Conservation (phyloP, 495 filamentous ascomycete genomes). For the Neurospora discreta region DNA sequence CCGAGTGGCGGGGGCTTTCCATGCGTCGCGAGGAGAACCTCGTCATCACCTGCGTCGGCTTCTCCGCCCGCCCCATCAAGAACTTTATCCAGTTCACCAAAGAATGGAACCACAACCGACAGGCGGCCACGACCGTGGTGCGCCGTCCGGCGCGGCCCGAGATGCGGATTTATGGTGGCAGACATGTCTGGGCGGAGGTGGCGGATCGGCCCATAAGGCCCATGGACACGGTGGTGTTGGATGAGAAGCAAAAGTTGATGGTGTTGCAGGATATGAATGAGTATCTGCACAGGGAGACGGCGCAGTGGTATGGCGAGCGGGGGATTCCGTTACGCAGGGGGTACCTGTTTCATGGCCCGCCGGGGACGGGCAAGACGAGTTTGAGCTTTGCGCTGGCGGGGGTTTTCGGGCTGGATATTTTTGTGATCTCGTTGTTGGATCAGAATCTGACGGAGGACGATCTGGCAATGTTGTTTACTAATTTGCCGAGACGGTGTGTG, state of each 20-base stretch:
- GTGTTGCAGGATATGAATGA: constrained; percentile 78
- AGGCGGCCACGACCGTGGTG: constrained; percentile 26
- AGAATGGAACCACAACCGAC: constrained; percentile 38
- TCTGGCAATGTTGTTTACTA: constrained; percentile 54
- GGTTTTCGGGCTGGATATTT: constrained; percentile 57
- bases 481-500: constrained; percentile 51
- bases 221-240: constrained; percentile 75
- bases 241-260: constrained; percentile 57
- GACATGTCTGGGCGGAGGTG: constrained; percentile 50
- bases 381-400: constrained; percentile 57
- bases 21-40: constrained; percentile 20
- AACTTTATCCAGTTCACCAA: constrained; percentile 45
- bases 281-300: constrained; percentile 64
- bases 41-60: constrained; percentile 31
- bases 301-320: constrained; percentile 65
- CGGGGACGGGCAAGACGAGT: constrained; percentile 54
- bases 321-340: constrained; percentile 90
- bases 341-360: constrained; percentile 71
- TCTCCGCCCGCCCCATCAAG: constrained; percentile 49
- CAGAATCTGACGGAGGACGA: constrained; percentile 58
- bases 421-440: constrained; percentile 52
- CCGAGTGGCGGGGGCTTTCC: not conserved
- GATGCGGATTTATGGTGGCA: constrained; percentile 22
- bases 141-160: constrained; percentile 8
- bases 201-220: constrained; percentile 63